These are phyloP conservation scores for Prunus kanzakura DNA, from an alignment of 306 rosid species.

Conservation along the genomic window DNA sequence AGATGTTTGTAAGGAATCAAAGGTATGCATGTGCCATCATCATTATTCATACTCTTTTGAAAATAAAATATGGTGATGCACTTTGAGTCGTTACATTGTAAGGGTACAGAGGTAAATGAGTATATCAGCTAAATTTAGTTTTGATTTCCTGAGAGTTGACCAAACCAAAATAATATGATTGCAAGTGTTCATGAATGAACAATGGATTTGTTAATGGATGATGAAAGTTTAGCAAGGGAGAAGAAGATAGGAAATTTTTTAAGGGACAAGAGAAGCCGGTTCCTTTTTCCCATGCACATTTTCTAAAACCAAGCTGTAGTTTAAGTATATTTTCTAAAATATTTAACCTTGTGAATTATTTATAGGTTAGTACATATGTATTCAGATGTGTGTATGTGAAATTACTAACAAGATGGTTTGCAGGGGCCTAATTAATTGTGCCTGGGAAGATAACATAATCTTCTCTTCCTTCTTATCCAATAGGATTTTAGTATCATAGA, in stretches of 20 bases:
- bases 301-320: not conserved
- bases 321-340: not conserved
- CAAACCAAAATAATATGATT: not conserved
- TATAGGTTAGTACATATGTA: not conserved
- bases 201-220: not conserved
- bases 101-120: not conserved
- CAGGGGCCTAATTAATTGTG: not conserved
- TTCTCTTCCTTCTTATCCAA: not conserved
- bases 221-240: not conserved
- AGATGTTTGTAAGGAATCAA: constrained; percentile 28
- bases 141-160: not conserved
- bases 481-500: not conserved
- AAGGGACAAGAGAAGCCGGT: not conserved
- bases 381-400: not conserved
- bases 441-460: not conserved
- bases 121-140: not conserved
- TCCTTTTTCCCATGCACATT: not conserved
- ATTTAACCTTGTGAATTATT: not conserved
- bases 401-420: not conserved
- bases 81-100: not conserved
- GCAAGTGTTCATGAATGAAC: not conserved
- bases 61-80: not conserved
- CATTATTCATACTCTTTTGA: not conserved
- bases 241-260: not conserved
- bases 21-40: constrained; percentile 26